Conservation (phyloP, 768 basidiomycete species). For the Rhodocollybia butyracea region DNA sequence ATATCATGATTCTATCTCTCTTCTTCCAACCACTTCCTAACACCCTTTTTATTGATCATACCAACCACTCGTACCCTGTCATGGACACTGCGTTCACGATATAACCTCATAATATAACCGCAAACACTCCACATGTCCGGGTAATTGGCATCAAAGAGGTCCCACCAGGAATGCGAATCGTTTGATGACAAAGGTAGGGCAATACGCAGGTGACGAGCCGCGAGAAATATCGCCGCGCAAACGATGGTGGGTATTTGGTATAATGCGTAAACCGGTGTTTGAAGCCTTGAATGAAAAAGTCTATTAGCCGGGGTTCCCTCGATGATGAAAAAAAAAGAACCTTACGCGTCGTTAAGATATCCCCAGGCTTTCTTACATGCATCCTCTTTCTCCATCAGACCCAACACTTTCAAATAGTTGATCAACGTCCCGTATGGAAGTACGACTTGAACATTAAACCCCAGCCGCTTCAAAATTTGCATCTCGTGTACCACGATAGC, state of each 20-base stretch:
- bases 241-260: constrained; percentile 91
- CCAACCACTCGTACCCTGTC: constrained; percentile 43
- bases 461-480: constrained; percentile 94
- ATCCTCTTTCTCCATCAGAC: constrained; percentile 68
- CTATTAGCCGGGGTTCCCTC: background rate
- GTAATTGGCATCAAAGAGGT: constrained; percentile 88
- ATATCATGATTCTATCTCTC: constrained; percentile 13
- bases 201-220: constrained; percentile 68
- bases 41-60: constrained; percentile 73
- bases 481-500: constrained; percentile 93
- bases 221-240: constrained; percentile 82
- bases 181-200: constrained; percentile 69
- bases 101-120: constrained; percentile 83
- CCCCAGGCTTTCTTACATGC: constrained; percentile 87
- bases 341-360: constrained; percentile 93
- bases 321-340: no score
- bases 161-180: constrained; percentile 87
- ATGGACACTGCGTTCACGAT: constrained; percentile 51
- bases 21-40: constrained; percentile 81
- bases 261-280: constrained; percentile 89
- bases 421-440: constrained; percentile 92
- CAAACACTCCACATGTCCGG: constrained; percentile 86
- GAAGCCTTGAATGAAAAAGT: constrained; percentile 51
- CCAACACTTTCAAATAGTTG: constrained; percentile 89
- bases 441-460: constrained; percentile 92